Evolutionary conservation across 73 alveolate species (phyloP).

Genomic region (Uronychia setigera): DNA sequence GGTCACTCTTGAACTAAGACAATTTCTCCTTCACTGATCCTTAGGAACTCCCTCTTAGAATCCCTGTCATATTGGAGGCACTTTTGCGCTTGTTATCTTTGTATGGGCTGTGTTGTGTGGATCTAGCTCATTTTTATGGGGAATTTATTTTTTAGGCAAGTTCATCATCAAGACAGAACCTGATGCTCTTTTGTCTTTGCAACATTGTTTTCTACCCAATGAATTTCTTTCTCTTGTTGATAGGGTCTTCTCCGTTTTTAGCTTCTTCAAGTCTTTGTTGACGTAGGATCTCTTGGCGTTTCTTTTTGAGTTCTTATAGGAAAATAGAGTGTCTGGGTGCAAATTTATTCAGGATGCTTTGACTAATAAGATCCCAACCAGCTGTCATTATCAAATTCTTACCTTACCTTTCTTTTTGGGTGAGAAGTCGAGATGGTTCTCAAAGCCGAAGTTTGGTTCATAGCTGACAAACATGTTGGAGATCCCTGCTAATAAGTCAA

Average conservation of each 20-base stretch:
- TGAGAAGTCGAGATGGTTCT: slow-evolving; percentile 8
- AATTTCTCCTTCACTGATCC: neutral
- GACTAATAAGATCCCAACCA: slow-evolving; percentile 26
- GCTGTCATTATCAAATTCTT: slow-evolving; percentile 1
- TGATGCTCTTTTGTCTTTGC: neutral
- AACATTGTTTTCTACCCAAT: neutral
- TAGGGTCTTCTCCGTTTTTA: neutral
- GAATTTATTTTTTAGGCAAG: neutral
- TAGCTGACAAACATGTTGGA: slow-evolving; percentile 32
- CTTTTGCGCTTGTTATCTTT: neutral
- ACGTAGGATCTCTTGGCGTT: neutral
- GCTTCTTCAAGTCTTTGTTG: neutral
- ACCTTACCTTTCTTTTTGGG: slow-evolving; percentile 3
- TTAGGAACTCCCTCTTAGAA: neutral
- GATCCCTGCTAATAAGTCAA: slow-evolving; percentile 9
- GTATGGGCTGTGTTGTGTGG: neutral
- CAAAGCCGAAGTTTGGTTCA: slow-evolving; percentile 31
- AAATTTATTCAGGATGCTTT: slow-evolving; percentile 19
- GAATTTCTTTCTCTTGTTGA: neutral
- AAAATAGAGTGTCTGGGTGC: slow-evolving; percentile 35
- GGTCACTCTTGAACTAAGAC: neutral
- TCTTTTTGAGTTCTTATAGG: slow-evolving; percentile 14
- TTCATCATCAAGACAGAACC: neutral
- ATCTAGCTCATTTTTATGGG: neutral
- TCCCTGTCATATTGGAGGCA: neutral